Conservation (phyloP, 352 stramenopile genomes). For the Pythium biforme region DNA sequence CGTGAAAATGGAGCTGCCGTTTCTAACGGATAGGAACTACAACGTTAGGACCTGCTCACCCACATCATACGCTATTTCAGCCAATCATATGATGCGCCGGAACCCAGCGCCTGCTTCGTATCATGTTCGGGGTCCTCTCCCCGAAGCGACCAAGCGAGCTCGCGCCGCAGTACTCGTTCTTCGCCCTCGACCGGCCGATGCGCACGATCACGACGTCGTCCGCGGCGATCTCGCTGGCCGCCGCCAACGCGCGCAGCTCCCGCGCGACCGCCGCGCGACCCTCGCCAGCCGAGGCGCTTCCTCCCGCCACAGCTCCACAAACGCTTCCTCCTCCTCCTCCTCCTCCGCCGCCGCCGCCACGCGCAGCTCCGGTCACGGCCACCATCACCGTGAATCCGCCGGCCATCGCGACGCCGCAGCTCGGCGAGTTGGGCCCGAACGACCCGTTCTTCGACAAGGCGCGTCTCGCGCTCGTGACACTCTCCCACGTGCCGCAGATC, state of each 20-base stretch:
- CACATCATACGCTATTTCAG: no score
- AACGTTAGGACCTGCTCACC: no score
- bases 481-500: conserved; percentile 22
- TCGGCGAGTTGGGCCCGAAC: conserved; percentile 20
- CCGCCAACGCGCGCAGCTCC: conserved; percentile 6
- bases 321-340: not conserved
- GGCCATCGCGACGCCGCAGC: conserved; percentile 12
- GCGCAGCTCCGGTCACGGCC: not conserved
- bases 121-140: not conserved
- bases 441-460: conserved; percentile 27
- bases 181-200: not conserved
- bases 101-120: no score
- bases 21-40: no score
- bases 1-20: no score
- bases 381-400: conserved; percentile 3
- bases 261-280: not conserved
- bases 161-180: not conserved
- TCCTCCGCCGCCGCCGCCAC: not conserved
- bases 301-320: not conserved
- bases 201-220: conserved; percentile 15
- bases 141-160: not conserved
- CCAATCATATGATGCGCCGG: no score
- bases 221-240: conserved; percentile 16
- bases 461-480: conserved; percentile 18
- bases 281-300: no score